phyloP scores from a whole-genome alignment of 495 filamentous ascomycete species.

The Chaetomium cochliodes region DNA sequence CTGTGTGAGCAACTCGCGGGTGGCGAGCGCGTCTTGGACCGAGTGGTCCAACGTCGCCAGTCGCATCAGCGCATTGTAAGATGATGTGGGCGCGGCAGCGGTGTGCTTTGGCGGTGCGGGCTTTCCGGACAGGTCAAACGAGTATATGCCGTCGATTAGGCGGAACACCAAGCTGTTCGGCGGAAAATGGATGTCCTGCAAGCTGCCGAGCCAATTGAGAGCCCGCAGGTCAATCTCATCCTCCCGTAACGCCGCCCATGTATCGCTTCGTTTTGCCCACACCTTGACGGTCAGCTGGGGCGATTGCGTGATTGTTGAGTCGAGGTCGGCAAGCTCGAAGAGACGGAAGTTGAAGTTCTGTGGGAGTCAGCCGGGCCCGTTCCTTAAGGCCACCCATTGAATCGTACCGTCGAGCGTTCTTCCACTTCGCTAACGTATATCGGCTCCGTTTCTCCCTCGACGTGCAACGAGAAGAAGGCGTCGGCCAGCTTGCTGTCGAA shows the following conservation, averaged over 20 bases:
- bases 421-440: constrained; percentile 87
- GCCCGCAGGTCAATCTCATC: constrained; percentile 66
- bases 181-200: constrained; percentile 78
- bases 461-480: constrained; percentile 85
- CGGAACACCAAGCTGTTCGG: constrained; percentile 84
- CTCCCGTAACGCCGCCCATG: constrained; percentile 69
- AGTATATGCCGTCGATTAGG: constrained; percentile 86
- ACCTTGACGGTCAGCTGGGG: constrained; percentile 67
- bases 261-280: constrained; percentile 66
- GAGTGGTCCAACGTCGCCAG: constrained; percentile 87
- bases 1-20: constrained; percentile 66
- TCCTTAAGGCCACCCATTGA: not conserved
- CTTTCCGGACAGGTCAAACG: constrained; percentile 51
- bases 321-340: constrained; percentile 74
- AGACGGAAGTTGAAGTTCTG: constrained; percentile 84
- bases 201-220: constrained; percentile 76
- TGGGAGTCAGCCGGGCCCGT: constrained; percentile 3
- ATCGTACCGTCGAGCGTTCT: constrained; percentile 65
- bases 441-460: constrained; percentile 61
- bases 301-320: constrained; percentile 61
- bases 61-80: constrained; percentile 88
- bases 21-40: constrained; percentile 84
- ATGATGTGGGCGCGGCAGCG: constrained; percentile 59
- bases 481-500: constrained; percentile 74
- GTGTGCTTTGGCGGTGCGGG: constrained; percentile 48